Evolutionary conservation across 257 asterid species (phyloP).

Genomic region (Nicotiana benthamiana): DNA sequence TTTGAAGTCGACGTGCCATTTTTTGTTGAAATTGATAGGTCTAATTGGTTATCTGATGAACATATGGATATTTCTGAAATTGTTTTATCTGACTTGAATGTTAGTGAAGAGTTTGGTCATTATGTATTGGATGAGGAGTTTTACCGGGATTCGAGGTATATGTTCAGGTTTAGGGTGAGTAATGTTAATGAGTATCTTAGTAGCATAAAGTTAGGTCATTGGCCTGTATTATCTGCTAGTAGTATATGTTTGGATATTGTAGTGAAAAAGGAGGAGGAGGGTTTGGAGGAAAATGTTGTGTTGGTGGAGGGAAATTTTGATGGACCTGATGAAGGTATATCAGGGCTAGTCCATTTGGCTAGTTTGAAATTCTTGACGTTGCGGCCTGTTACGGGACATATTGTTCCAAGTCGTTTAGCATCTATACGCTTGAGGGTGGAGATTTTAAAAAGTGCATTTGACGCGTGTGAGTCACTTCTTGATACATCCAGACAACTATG

Average conservation of each 20-base stretch:
- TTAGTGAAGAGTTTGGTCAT: conserved; percentile 41
- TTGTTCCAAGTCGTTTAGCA: conserved; percentile 24
- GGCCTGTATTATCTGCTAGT: conserved; percentile 68
- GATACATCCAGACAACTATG: conserved; percentile 72
- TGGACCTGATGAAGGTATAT: conserved; percentile 74
- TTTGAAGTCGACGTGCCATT: conserved; percentile 32
- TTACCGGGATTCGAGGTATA: conserved; percentile 34
- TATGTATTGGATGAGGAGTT: conserved; percentile 42
- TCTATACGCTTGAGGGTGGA: conserved; percentile 67
- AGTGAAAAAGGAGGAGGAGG: conserved; percentile 34
- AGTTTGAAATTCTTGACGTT: conserved; percentile 65
- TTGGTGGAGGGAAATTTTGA: conserved; percentile 66
- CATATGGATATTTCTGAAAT: conserved; percentile 74
- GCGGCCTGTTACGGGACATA: conserved; percentile 48
- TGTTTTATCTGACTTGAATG: conserved; percentile 50
- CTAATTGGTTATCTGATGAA: conserved; percentile 52
- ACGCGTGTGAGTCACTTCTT: conserved; percentile 67
- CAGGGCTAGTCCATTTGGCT: conserved; percentile 76
- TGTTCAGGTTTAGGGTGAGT: conserved; percentile 56
- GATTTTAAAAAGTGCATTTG: conserved; percentile 47
- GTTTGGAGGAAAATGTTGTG: conserved; percentile 35
- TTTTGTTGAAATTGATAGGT: conserved; percentile 52
- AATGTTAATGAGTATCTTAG: conserved; percentile 51
- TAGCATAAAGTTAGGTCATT: conserved; percentile 81
- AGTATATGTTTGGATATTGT: conserved; percentile 50